Base-by-base conservation (phyloP, 2,329 filamentous ascomycete genomes). In the Leptographium wingfieldii region DNA sequence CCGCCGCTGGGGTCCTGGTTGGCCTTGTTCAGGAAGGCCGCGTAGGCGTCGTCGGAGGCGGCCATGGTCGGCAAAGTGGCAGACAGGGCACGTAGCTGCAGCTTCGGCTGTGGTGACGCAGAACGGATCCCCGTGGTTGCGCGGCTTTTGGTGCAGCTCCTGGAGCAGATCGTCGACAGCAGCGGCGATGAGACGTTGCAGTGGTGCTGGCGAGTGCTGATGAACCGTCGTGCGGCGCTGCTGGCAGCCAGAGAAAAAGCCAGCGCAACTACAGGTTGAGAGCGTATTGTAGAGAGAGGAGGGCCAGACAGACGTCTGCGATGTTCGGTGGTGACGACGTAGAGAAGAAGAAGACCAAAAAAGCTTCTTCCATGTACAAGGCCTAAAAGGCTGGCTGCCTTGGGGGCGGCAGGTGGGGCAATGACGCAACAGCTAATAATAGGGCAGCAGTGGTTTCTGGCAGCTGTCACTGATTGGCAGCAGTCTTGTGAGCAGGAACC, bases 1-100 rank as follows among this genome's bases (percentile, higher is more conserved):
- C 85, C 84, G 61, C 83, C 80, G 70, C 83, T 85, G 22, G 87
- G 85, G 69, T 91, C 86, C 68, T 84, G 77, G 74, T 95, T 95
- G 59, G 90, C 90, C 76, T 94, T 94, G 70, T 94, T 81, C 60
- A 96, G 78, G 70, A 96, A 96, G 62, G 86, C 78, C 73, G 85
- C 82, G 77, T 96, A 96, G 63, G 88, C 87, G 63, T 88, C 84
- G 77, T 96, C 90, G 59, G 84, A 86, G 9, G 84, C 82, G 9
- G 84, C 82, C 86, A 89, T 90, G 60, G 31, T 43, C 1, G 55
- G 40, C 40, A 14, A 40, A 25, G 40, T 56, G 7, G 22, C 5
- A 6, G 55, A 56, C 10, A 56, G 3, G 40, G 10, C 3, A 43
- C 55, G 55, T 16, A 25, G 55, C 22, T 25, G 48, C 46, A 10